Evolutionary conservation across 768 basidiomycete genomes (phyloP), one percentile per base, ranked within the genome.

Genomic region (Hortiboletus flavorubellus): DNA sequence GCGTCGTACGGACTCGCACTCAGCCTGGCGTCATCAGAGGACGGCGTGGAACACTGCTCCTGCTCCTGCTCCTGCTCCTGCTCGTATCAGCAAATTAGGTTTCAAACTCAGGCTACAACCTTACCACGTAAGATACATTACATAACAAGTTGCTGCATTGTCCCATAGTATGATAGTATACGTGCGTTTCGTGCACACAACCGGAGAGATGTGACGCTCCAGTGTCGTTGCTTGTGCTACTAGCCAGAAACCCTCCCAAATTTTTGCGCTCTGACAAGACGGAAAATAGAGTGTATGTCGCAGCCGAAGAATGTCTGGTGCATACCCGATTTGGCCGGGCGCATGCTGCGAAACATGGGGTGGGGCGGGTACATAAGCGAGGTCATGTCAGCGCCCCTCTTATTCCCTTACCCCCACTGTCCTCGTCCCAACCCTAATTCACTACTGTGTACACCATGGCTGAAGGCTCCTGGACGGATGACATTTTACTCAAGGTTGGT

Each of bases 401-500:
- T 62, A 11, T 34, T 56, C 47, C 49, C 45, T 34, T 49, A 55
- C 60, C 49, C 33, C 56, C 59, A 59, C 41, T 40, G 8, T 49
- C 49, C 38, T 35, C 49, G 6, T 31, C 31, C 23, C 37, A 31
- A 51, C 56, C 18, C 35, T 41, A 29, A 12, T 30, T 30, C 34
- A 41, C 55, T 21, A 29, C 47, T 46, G 23, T 33, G 8, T 34
- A 18, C 59, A 77, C 64, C 65, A 84, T 85, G 83, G 73, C 84
- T 58, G 79, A 81, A 71, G 52, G 61, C 49, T 56, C 62, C 4
- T 90, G 91, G 90, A 86, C 77, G 61, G 91, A 95, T 68, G 87
- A 83, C 15, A 83, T 95, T 59, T 62, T 87, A 38, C 83, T 94
- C 78, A 94, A 96, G 80, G 87, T 84, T 46, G 1, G 68, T 67